Conservation (phyloP, 1,284 basidiomycete species). For the Cryptococcus sp. region DNA sequence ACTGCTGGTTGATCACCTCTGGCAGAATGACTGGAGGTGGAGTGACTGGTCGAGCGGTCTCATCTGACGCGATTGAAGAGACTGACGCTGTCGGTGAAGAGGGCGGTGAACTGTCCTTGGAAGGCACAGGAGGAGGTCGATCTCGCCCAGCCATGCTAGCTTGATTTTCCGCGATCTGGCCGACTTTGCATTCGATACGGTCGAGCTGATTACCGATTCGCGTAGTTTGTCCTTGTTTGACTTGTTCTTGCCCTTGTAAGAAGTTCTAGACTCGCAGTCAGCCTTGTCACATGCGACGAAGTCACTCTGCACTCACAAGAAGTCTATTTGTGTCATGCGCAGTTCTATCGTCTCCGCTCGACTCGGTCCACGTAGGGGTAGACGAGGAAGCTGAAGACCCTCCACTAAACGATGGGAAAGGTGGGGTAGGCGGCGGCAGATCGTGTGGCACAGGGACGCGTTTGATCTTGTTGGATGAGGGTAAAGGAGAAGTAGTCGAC, state of each 20-base stretch:
- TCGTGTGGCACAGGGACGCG: slow-evolving; percentile 31
- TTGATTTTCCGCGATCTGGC: slow-evolving; percentile 34
- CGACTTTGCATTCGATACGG: slow-evolving; percentile 47
- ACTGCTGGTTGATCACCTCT: slow-evolving; percentile 29
- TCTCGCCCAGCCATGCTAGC: slow-evolving; percentile 21
- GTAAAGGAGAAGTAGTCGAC: slow-evolving; percentile 32
- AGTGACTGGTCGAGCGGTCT: slow-evolving; percentile 44
- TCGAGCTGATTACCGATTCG: slow-evolving; percentile 45
- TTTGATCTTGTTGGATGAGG: slow-evolving; percentile 19
- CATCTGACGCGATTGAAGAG: slow-evolving; percentile 30
- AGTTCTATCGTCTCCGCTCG: background rate
- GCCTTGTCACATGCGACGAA: background rate
- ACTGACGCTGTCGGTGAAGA: slow-evolving; percentile 27
- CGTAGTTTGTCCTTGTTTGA: slow-evolving; percentile 37
- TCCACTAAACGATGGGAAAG: slow-evolving; percentile 12
- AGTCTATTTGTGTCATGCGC: slow-evolving; percentile 2
- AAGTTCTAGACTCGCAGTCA: slow-evolving; percentile 30
- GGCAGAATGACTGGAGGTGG: slow-evolving; percentile 40
- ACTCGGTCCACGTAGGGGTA: slow-evolving; percentile 6
- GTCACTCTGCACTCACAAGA: background rate
- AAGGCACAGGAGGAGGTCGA: slow-evolving; percentile 41
- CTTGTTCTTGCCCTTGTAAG: slow-evolving; percentile 47
- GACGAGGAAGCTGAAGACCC: slow-evolving; percentile 1
- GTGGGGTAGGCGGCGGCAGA: slow-evolving; percentile 11
- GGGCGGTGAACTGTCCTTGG: slow-evolving; percentile 32